These are phyloP conservation scores for Colletotrichum filicis DNA, from an alignment of 2,329 filamentous ascomycete species.

Conservation along the genomic window DNA sequence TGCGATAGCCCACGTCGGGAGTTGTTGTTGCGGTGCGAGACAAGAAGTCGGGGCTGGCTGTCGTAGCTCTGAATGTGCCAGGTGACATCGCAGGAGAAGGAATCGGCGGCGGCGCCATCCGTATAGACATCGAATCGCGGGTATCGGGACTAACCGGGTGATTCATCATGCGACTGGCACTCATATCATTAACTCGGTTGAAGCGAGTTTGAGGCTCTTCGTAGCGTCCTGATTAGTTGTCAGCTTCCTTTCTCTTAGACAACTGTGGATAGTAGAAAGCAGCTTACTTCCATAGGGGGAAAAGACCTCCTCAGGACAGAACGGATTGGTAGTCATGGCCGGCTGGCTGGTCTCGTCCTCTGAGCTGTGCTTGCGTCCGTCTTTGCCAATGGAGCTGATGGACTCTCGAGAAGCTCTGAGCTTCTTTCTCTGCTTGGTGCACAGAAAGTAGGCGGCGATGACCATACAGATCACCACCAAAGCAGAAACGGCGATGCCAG, in stretches of 20 bases:
- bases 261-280: not conserved
- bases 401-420: conserved; percentile 10
- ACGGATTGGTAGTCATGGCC: conserved; percentile 41
- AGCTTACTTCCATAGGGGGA: conserved; percentile 57
- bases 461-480: conserved; percentile 27
- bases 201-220: conserved; percentile 34
- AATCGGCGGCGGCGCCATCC: not conserved
- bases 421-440: conserved; percentile 29
- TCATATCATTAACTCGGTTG: conserved; percentile 24
- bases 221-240: conserved; percentile 26
- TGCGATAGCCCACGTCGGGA: conserved; percentile 15
- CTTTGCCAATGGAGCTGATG: conserved; percentile 27
- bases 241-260: not conserved
- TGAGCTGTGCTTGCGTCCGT: conserved; percentile 36
- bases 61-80: conserved; percentile 1
- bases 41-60: conserved; percentile 5
- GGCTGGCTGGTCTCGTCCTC: conserved; percentile 42
- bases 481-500: conserved; percentile 9
- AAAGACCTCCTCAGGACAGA: conserved; percentile 49
- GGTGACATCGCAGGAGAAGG: not conserved
- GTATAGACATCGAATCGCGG: not conserved
- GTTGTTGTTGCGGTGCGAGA: conserved; percentile 17
- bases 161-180: conserved; percentile 31
- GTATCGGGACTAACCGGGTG: conserved; percentile 25
- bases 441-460: conserved; percentile 37